Conservation (phyloP, 148 eudicot genomes). For the Amaranthus cruentus region DNA sequence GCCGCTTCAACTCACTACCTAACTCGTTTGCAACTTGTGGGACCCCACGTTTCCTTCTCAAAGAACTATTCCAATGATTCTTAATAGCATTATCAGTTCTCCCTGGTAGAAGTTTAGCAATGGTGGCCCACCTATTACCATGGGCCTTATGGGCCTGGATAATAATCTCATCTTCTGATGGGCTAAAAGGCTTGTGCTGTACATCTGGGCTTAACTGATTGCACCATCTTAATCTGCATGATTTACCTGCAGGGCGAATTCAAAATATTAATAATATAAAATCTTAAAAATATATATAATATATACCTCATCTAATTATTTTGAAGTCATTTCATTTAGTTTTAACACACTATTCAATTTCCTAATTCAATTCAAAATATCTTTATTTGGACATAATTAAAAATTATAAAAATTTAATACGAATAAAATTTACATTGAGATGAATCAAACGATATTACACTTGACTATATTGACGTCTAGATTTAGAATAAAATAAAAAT, state of each 20-base stretch:
- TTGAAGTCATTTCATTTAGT: too few species aligned
- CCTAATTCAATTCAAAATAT: too few species aligned
- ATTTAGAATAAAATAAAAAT: too few species aligned
- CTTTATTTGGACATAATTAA: too few species aligned
- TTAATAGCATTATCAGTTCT: constrained; percentile 63
- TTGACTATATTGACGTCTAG: too few species aligned
- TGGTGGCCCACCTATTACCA: constrained; percentile 68
- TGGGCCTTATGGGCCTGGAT: constrained; percentile 36
- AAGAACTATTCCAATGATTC: constrained; percentile 62
- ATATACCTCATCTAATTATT: too few species aligned
- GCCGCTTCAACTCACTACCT: not conserved
- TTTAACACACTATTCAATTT: too few species aligned
- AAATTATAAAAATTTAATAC: too few species aligned
- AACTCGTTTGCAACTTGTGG: not conserved
- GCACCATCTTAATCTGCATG: constrained; percentile 72
- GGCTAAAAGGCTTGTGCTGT: constrained; percentile 51
- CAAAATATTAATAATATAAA: too few species aligned
- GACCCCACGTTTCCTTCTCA: constrained; percentile 23
- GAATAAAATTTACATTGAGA: too few species aligned
- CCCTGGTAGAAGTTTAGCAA: constrained; percentile 52
- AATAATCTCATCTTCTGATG: constrained; percentile 46
- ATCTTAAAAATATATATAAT: too few species aligned
- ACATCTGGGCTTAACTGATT: constrained; percentile 64
- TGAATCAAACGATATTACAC: too few species aligned
- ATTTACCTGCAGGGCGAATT: constrained; percentile 21